Conservation (phyloP, 129 eudicot genomes). For the Glebionis coronaria region DNA sequence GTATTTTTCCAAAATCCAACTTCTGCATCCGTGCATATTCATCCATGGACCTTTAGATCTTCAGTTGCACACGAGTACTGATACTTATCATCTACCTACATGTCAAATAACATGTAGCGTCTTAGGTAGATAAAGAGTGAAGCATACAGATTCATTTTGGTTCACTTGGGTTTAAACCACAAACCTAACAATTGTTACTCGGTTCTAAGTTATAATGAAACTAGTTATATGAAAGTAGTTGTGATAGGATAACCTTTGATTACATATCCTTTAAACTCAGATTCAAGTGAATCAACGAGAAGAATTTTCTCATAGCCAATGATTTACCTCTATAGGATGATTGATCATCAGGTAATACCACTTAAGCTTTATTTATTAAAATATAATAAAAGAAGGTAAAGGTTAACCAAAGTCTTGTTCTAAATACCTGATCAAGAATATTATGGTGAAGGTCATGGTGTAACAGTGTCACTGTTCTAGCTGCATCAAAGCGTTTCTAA, state of each 20-base stretch:
- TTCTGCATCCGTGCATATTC: slow-evolving; percentile 48
- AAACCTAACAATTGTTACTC: neutral
- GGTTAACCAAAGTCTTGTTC: neutral
- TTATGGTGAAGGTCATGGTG: slow-evolving; percentile 99
- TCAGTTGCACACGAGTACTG: slow-evolving; percentile 66
- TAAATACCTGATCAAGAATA: slow-evolving; percentile 71
- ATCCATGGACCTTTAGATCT: slow-evolving; percentile 71
- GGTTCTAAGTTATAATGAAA: no score
- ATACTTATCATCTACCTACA: slow-evolving; percentile 79
- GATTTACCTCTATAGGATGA: slow-evolving; percentile 43
- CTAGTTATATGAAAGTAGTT: neutral
- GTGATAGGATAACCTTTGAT: neutral
- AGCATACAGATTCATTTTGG: neutral
- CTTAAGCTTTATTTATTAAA: no score
- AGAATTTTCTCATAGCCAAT: slow-evolving; percentile 72
- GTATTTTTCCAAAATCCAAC: slow-evolving; percentile 78
- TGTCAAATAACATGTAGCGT: neutral
- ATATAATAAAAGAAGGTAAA: neutral
- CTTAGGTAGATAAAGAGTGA: neutral
- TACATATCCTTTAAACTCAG: slow-evolving; percentile 71
- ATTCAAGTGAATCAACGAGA: slow-evolving; percentile 58
- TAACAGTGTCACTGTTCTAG: slow-evolving; percentile 95
- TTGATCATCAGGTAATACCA: slow-evolving; percentile 51
- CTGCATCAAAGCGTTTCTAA: slow-evolving; percentile 66
- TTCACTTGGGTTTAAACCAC: neutral